Conservation (phyloP, 1,139 yeast genomes). For the Taiozyma sp. region DNA sequence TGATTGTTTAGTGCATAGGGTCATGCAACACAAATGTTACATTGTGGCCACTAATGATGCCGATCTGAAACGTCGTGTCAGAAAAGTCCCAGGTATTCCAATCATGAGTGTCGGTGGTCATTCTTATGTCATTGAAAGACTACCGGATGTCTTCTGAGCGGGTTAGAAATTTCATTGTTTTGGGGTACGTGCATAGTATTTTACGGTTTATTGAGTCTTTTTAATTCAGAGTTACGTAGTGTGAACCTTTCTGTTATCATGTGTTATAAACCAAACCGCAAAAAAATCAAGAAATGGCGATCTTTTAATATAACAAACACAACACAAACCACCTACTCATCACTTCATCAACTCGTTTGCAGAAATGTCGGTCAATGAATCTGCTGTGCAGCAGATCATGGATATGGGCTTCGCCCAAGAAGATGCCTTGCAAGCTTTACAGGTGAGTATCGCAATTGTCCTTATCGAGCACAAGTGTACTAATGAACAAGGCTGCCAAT, state of each 20-base stretch:
- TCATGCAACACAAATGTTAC: constrained; percentile 92
- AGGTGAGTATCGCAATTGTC: constrained; percentile 16
- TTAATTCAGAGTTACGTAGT: background rate
- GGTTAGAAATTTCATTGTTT: background rate
- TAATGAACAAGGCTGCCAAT: background rate
- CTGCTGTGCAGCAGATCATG: constrained; percentile 34
- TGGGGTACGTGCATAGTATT: background rate
- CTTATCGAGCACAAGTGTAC: constrained; percentile 26
- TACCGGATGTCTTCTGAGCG: constrained; percentile 82
- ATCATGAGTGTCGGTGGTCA: constrained; percentile 95
- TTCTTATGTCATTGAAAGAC: constrained; percentile 84
- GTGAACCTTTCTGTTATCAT: background rate
- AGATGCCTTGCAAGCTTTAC: constrained; percentile 28
- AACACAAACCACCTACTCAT: background rate
- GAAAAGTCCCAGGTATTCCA: constrained; percentile 97
- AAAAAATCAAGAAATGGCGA: background rate
- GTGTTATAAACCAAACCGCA: background rate
- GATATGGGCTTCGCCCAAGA: constrained; percentile 61
- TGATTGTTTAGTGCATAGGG: constrained; percentile 91
- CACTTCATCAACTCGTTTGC: too few species aligned
- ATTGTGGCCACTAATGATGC: constrained; percentile 99
- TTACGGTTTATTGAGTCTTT: background rate
- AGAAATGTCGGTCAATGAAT: constrained; percentile 1
- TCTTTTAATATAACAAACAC: background rate
- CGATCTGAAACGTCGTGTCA: constrained; percentile 87